Evolutionary conservation across 495 filamentous ascomycete species (phyloP), one percentile per base, ranked within the genome.

Genomic region (Haplographium delicatum): DNA sequence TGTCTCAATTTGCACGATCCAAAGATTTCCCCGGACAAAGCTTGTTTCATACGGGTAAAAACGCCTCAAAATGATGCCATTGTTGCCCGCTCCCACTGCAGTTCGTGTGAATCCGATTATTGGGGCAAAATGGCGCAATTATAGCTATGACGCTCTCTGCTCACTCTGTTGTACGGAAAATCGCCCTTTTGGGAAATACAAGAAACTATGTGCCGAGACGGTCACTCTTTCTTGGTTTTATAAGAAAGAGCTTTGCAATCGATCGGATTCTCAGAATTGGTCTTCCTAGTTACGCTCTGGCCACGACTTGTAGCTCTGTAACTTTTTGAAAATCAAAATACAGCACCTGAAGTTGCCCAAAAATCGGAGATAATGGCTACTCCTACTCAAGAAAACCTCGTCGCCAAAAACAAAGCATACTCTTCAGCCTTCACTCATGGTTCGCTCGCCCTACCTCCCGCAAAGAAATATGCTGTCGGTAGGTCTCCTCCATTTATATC

Each of bases 381-480:
- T 42, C 51, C 72, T 40, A 70, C 70, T 44, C 75, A 82, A 62
- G 56, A 76, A 41, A 80, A 80, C 58, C 64, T 87, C 18, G 61
- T 73, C 15, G 60, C 69, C 38, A 67, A 75, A 35, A 90, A 89
- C 56, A 71, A 70, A 15, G 53, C 68, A 18, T 90, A 91, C 61
- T 76, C 74, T 0, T 62, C 74, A 13, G 71, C 62, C 9, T 89
- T 91, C 61, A 77, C 66, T 11, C 65, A 85, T 40, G 85, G 84
- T 11, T 39, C 81, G 41, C 74, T 91, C 0, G 70, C 77, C n/a
- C 75, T 89, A 5, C 86, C 86, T 1, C 88, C 88, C 0, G 75
- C 80, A 15, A 86, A 88, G 71, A 74, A 82, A 56, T 84, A 83
- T 56, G 68, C 76, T 10, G 69, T 85, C 26, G 57, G 77, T 77